Evolutionary conservation across 306 rosid genomes (phyloP).

Genomic region (Begonia fuchsioides): DNA sequence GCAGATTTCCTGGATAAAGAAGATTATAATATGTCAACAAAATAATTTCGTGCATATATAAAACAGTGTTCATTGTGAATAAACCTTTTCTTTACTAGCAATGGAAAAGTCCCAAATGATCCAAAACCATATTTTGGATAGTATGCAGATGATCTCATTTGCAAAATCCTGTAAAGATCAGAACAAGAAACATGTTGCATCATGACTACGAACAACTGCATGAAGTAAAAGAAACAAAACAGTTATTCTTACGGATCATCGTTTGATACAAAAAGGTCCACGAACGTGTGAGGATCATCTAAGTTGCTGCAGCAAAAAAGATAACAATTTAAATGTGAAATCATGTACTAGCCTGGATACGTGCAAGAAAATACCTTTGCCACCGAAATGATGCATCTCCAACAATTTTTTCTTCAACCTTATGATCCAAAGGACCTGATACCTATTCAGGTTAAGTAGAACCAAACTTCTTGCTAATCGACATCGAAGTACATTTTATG

Average conservation of each 20-base stretch:
- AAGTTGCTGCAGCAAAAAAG: slow-evolving; percentile 42
- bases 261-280: slow-evolving; percentile 72
- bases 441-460: slow-evolving; percentile 41
- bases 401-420: slow-evolving; percentile 34
- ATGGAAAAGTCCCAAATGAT: slow-evolving; percentile 75
- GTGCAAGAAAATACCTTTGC: slow-evolving; percentile 49
- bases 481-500: background rate
- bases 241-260: slow-evolving; percentile 63
- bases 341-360: background rate
- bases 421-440: slow-evolving; percentile 79
- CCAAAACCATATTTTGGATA: slow-evolving; percentile 78
- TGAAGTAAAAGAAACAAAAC: slow-evolving; percentile 1
- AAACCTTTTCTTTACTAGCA: slow-evolving; percentile 62
- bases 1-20: slow-evolving; percentile 43
- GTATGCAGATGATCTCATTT: slow-evolving; percentile 62
- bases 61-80: slow-evolving; percentile 12
- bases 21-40: slow-evolving; percentile 11
- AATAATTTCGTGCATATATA: slow-evolving; percentile 2
- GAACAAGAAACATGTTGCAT: slow-evolving; percentile 4
- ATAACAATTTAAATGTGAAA: slow-evolving; percentile 3
- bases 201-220: slow-evolving; percentile 1
- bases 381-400: slow-evolving; percentile 89
- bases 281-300: slow-evolving; percentile 76
- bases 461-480: slow-evolving; percentile 4
- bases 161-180: slow-evolving; percentile 51